Evolutionary conservation across 805 yeast genomes (phyloP).

Genomic region (Maudiozyma bulderi): DNA sequence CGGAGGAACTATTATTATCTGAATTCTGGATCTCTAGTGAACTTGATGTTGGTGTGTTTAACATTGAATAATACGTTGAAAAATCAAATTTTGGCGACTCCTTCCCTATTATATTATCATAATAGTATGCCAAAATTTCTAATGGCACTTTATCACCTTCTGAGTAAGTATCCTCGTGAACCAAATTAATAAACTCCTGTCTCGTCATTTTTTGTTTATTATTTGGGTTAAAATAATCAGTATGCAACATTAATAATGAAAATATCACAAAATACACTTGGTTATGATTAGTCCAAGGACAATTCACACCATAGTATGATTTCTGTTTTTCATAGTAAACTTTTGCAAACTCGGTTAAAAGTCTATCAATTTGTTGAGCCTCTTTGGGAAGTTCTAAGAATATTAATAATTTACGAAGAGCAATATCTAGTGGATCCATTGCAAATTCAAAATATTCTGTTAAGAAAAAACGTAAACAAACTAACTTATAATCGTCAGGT

Average conservation of each 20-base stretch:
- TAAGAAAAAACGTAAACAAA: conserved; percentile 25
- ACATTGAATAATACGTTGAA: not conserved
- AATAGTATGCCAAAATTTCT: conserved; percentile 46
- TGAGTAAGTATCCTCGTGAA: conserved; percentile 27
- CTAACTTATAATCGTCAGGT: conserved; percentile 19
- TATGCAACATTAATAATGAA: conserved; percentile 61
- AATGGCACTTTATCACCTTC: conserved; percentile 26
- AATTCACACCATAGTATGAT: conserved; percentile 3
- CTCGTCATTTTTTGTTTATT: conserved; percentile 61
- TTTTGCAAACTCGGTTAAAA: conserved; percentile 46
- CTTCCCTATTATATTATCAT: conserved; percentile 53
- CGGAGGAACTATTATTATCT: not conserved
- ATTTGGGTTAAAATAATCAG: conserved; percentile 60
- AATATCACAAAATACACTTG: conserved; percentile 55
- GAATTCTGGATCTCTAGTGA: not conserved
- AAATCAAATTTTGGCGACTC: conserved; percentile 37
- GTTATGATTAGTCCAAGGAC: conserved; percentile 33
- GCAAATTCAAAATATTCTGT: conserved; percentile 37
- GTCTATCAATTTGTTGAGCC: conserved; percentile 67
- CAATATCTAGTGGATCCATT: conserved; percentile 53
- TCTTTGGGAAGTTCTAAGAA: conserved; percentile 56
- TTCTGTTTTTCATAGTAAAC: conserved; percentile 36
- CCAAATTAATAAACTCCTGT: conserved; percentile 47
- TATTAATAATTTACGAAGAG: conserved; percentile 51
- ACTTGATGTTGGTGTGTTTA: not conserved